These are phyloP conservation scores for Scenedesmus sp. DNA, from an alignment of 163 green algal genomes.

Conservation along the genomic window DNA sequence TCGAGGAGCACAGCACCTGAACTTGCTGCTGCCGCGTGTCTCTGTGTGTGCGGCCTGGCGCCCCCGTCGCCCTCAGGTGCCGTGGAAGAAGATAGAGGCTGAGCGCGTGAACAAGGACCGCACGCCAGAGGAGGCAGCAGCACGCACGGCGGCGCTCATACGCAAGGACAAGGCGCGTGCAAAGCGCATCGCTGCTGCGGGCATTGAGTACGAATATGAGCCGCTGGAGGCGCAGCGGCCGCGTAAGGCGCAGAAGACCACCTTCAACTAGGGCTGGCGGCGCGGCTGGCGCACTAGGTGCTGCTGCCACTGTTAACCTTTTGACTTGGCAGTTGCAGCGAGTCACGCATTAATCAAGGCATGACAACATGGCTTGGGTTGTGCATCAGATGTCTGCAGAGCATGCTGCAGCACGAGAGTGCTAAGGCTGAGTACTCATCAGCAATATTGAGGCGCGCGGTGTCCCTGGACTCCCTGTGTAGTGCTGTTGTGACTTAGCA, in stretches of 20 bases:
- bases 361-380: too few species aligned
- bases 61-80: slow-evolving; percentile 55
- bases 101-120: slow-evolving; percentile 82
- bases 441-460: too few species aligned
- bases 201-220: slow-evolving; percentile 92
- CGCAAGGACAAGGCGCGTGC: slow-evolving; percentile 75
- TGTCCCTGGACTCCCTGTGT: too few species aligned
- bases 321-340: neutral
- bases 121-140: slow-evolving; percentile 71
- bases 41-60: neutral
- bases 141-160: slow-evolving; percentile 65
- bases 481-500: too few species aligned
- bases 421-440: too few species aligned
- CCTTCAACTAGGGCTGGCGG: neutral
- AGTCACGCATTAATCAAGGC: neutral
- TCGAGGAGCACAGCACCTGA: neutral
- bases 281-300: neutral
- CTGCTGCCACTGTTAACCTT: too few species aligned
- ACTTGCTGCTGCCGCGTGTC: neutral
- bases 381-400: too few species aligned
- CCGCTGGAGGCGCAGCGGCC: slow-evolving; percentile 58
- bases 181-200: slow-evolving; percentile 75
- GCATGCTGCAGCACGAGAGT: too few species aligned
- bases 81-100: slow-evolving; percentile 84
- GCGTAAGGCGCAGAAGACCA: slow-evolving; percentile 64